Conservation (phyloP, 805 yeast genomes). For the Yueomyces sp. region DNA sequence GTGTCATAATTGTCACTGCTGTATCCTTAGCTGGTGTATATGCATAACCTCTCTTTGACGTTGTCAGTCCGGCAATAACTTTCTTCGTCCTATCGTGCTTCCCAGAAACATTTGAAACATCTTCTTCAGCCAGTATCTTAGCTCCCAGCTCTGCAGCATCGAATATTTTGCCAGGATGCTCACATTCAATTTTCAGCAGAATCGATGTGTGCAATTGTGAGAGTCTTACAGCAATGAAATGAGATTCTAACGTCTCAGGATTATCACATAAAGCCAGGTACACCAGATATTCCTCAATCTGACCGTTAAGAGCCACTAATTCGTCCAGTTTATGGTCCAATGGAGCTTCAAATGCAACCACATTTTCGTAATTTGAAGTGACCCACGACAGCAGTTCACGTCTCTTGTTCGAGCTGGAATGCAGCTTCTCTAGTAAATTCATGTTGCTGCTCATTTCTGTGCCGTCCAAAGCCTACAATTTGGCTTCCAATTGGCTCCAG, state of each 20-base stretch:
- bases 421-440: slow-evolving; percentile 1
- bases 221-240: slow-evolving; percentile 9
- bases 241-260: slow-evolving; percentile 9
- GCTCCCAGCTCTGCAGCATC: slow-evolving; percentile 18
- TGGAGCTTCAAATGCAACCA: background rate
- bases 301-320: background rate
- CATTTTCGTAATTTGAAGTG: slow-evolving; percentile 6
- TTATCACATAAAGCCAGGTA: slow-evolving; percentile 6
- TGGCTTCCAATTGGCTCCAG: no score
- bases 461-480: no score
- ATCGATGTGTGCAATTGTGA: slow-evolving; percentile 12
- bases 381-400: slow-evolving; percentile 16
- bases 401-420: slow-evolving; percentile 7
- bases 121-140: slow-evolving; percentile 19
- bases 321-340: background rate
- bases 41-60: slow-evolving; percentile 12
- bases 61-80: slow-evolving; percentile 11
- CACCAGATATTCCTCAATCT: slow-evolving; percentile 6
- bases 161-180: slow-evolving; percentile 13
- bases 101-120: slow-evolving; percentile 4
- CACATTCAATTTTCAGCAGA: slow-evolving; percentile 5
- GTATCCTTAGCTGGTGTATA: slow-evolving; percentile 19
- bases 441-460: background rate
- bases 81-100: slow-evolving; percentile 1
- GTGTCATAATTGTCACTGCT: slow-evolving; percentile 17